Evolutionary conservation across 2,329 filamentous ascomycete genomes (phyloP).

Genomic region (Trichophyton benhamiae): DNA sequence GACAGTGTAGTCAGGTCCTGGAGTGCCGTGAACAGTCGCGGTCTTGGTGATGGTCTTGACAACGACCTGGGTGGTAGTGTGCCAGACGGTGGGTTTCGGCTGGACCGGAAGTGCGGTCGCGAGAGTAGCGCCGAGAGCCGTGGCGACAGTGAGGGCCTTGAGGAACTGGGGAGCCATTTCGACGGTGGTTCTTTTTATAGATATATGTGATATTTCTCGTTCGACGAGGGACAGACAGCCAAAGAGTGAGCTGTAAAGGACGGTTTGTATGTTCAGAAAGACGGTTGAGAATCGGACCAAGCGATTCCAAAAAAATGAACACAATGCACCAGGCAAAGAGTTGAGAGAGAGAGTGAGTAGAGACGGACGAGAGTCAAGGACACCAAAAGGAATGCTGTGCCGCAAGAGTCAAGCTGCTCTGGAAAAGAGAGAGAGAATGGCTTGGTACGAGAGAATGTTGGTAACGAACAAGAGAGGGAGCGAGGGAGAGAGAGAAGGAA

Average conservation of each 20-base stretch:
- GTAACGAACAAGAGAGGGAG: not conserved
- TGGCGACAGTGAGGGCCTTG: constrained; percentile 13
- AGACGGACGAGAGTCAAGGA: not conserved
- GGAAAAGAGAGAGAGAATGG: not conserved
- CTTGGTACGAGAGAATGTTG: not conserved
- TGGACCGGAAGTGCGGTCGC: constrained; percentile 12
- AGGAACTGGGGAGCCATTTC: constrained; percentile 15
- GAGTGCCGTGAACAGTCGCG: constrained; percentile 37
- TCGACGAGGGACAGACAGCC: constrained; percentile 1
- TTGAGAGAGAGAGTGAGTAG: not conserved
- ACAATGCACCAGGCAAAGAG: not conserved
- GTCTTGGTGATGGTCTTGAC: constrained; percentile 26
- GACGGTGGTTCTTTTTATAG: not conserved
- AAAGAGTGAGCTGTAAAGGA: not conserved
- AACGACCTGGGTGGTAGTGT: constrained; percentile 16
- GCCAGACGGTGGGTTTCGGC: constrained; percentile 12
- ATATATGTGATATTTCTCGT: constrained; percentile 6
- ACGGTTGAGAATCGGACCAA: constrained; percentile 9
- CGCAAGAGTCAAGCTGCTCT: not conserved
- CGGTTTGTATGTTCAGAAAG: not conserved
- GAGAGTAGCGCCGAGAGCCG: constrained; percentile 13
- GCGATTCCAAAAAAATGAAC: constrained; percentile 5
- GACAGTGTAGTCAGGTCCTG: constrained; percentile 36
- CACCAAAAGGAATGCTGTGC: constrained; percentile 12
- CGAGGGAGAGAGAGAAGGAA: not conserved